Evolutionary conservation across 768 basidiomycete species (phyloP).

Genomic region (Kwoniella europaea): DNA sequence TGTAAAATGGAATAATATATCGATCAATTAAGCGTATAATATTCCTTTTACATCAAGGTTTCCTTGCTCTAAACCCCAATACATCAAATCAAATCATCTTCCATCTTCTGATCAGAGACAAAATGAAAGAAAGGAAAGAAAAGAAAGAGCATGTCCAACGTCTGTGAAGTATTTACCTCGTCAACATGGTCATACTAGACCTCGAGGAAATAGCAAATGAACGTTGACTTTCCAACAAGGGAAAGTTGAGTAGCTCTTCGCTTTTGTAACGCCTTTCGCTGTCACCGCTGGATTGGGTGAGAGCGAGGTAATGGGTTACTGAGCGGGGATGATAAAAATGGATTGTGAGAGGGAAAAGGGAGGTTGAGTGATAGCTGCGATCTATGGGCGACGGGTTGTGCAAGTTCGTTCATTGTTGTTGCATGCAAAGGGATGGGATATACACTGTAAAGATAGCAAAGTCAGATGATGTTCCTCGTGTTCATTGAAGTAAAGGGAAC

Average conservation of each 20-base stretch:
- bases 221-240: slow-evolving; percentile 32
- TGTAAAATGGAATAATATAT: slow-evolving; percentile 4
- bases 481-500: not conserved
- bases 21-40: not conserved
- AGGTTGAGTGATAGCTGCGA: slow-evolving; percentile 9
- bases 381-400: not conserved
- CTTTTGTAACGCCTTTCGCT: slow-evolving; percentile 28
- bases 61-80: not conserved
- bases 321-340: slow-evolving; percentile 25
- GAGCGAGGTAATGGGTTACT: slow-evolving; percentile 30
- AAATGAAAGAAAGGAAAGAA: not conserved
- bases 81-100: not conserved
- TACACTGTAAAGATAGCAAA: slow-evolving; percentile 13
- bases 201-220: slow-evolving; percentile 55
- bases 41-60: slow-evolving; percentile 15
- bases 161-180: slow-evolving; percentile 56
- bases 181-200: slow-evolving; percentile 15
- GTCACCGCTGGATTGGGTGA: slow-evolving; percentile 40
- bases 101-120: not conserved
- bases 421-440: slow-evolving; percentile 7
- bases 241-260: slow-evolving; percentile 28
- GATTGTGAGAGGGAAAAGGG: slow-evolving; percentile 1
- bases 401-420: slow-evolving; percentile 14
- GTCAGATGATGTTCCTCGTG: slow-evolving; percentile 5
- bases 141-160: slow-evolving; percentile 47